These are phyloP conservation scores for Tetrapisispora namnaoensis DNA, from an alignment of 805 yeast species.

Conservation along the genomic window DNA sequence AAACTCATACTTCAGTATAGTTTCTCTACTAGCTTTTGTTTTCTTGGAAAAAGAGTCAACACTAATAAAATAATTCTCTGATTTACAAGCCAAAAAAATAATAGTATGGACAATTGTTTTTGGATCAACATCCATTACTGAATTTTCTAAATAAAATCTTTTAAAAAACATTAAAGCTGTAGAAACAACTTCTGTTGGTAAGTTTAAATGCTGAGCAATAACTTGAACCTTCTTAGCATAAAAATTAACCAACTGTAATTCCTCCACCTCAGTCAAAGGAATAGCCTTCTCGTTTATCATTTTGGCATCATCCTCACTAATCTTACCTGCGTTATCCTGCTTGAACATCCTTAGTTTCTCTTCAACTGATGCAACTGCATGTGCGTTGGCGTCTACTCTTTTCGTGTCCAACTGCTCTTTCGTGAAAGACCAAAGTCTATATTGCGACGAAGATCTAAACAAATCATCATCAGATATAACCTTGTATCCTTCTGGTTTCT, in stretches of 20 bases:
- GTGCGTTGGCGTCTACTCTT: constrained; percentile 42
- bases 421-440: constrained; percentile 75
- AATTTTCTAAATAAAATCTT: constrained; percentile 67
- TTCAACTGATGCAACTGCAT: constrained; percentile 35
- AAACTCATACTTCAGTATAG: constrained; percentile 73
- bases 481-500: constrained; percentile 17
- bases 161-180: constrained; percentile 79
- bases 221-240: constrained; percentile 65
- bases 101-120: constrained; percentile 72
- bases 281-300: constrained; percentile 26
- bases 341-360: constrained; percentile 29
- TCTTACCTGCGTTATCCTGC: constrained; percentile 14
- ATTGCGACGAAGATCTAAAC: constrained; percentile 81
- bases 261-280: constrained; percentile 59
- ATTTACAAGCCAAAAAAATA: constrained; percentile 82
- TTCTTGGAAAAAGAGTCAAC: constrained; percentile 69
- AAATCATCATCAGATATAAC: constrained; percentile 72
- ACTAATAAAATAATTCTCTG: constrained; percentile 83
- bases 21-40: constrained; percentile 55
- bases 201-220: constrained; percentile 59
- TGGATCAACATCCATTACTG: constrained; percentile 85
- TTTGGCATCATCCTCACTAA: constrained; percentile 27
- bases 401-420: constrained; percentile 41
- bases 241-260: constrained; percentile 52
- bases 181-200: constrained; percentile 83